Conservation (phyloP, 345 rosid genomes). For the Schrenkiella parvula region DNA sequence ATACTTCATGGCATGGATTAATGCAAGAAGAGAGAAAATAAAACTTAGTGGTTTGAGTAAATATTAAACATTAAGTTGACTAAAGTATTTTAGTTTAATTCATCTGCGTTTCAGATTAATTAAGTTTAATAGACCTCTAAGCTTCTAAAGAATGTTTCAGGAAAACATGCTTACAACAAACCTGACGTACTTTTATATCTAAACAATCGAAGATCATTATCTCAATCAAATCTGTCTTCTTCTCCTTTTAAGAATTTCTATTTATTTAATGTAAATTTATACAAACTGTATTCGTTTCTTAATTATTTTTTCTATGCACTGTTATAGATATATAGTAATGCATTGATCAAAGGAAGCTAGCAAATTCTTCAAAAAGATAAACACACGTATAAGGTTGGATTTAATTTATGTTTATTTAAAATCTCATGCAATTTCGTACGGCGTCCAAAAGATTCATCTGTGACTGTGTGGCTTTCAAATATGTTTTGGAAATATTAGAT, state of each 20-base stretch:
- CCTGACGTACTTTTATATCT: neutral
- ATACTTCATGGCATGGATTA: conserved; percentile 27
- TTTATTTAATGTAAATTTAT: neutral
- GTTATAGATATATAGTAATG: neutral
- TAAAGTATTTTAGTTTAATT: conserved; percentile 1
- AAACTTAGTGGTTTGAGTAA: conserved; percentile 6
- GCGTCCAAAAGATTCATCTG: neutral
- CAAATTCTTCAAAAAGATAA: neutral
- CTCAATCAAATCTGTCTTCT: neutral
- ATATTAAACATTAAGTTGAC: conserved; percentile 19
- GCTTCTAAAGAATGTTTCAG: conserved; percentile 8
- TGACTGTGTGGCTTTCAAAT: neutral
- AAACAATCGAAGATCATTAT: neutral
- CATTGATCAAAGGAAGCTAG: neutral
- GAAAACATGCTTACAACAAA: conserved; percentile 32
- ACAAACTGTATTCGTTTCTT: neutral
- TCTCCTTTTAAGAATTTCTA: neutral
- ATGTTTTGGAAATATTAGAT: neutral
- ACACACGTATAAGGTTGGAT: neutral
- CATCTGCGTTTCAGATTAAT: conserved; percentile 8
- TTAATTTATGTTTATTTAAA: neutral
- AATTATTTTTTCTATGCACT: neutral
- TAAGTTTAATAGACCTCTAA: conserved; percentile 1
- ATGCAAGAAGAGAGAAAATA: conserved; percentile 15
- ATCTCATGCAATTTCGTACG: conserved; percentile 1